These are phyloP conservation scores for Plasmodium cynomolgi DNA, from an alignment of 169 alveolate species.

Conservation along the genomic window DNA sequence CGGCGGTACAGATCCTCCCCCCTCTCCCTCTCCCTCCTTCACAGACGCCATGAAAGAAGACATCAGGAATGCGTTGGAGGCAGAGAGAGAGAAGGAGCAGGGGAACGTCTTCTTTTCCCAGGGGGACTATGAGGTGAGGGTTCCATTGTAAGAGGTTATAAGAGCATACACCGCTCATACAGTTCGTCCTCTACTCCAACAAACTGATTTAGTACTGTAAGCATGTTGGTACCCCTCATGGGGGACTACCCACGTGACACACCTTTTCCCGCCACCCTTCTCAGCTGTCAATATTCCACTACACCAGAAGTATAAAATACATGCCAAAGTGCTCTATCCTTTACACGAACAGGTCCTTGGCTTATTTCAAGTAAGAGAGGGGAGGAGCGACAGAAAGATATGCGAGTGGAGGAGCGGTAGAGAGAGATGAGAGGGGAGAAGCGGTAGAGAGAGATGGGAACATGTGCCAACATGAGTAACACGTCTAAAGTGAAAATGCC, in stretches of 20 bases:
- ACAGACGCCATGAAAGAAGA: conserved; percentile 13
- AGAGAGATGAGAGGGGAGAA: background rate
- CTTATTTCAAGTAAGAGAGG: conserved; percentile 42
- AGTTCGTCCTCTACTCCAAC: background rate
- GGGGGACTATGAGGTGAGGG: conserved; percentile 56
- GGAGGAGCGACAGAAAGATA: too few species aligned
- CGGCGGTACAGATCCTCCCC: background rate
- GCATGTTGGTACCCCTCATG: background rate
- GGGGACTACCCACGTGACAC: background rate
- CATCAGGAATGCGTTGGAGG: conserved; percentile 14
- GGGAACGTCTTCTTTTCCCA: conserved; percentile 39
- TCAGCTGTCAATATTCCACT: conserved; percentile 53
- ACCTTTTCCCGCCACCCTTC: background rate
- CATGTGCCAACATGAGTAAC: background rate
- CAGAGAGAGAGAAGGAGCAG: conserved; percentile 61
- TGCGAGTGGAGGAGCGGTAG: too few species aligned
- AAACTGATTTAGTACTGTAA: background rate
- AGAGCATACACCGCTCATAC: background rate
- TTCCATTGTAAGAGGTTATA: background rate
- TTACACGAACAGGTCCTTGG: conserved; percentile 53
- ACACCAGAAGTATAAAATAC: conserved; percentile 45
- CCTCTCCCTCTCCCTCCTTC: background rate
- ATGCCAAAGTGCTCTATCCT: conserved; percentile 15
- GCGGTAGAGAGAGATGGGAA: background rate
- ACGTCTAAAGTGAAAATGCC: background rate